Conservation (phyloP, 768 basidiomycete genomes). For the Rhodosporidiobolus odoratus region DNA sequence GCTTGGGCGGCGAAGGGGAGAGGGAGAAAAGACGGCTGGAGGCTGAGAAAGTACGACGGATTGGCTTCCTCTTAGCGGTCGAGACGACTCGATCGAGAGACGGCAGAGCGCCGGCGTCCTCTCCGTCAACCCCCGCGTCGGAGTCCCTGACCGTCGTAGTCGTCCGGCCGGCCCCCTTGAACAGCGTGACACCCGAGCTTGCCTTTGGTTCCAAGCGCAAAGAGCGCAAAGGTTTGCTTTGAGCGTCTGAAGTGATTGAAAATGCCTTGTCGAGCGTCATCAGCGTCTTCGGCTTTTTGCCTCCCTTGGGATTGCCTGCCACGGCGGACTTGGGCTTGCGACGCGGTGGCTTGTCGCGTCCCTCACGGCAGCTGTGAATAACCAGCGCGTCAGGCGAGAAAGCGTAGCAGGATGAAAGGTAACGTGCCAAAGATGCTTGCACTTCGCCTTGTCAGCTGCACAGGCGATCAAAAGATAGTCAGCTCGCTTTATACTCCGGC, state of each 20-base stretch:
- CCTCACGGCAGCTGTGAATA: slow-evolving; percentile 27
- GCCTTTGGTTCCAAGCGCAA: background rate
- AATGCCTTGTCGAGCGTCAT: background rate
- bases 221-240: slow-evolving; percentile 1
- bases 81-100: slow-evolving; percentile 2
- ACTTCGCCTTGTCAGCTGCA: slow-evolving; percentile 12
- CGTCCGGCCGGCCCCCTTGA: background rate
- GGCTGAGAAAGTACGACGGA: background rate
- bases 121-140: background rate
- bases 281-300: background rate
- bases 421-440: slow-evolving; percentile 22
- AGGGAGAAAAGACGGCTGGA: background rate
- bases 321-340: background rate
- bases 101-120: background rate
- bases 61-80: background rate
- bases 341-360: slow-evolving; percentile 28
- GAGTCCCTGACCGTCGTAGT: background rate
- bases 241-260: background rate
- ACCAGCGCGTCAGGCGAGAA: background rate
- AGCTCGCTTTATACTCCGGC: background rate
- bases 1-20: background rate
- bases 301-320: background rate
- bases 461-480: background rate
- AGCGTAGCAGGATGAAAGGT: background rate
- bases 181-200: slow-evolving; percentile 6